Percentiles rank a stretch among this genome's conserved stretches.
phyloP scores from a whole-genome alignment of 805 yeast genomes.

The Komagataella pastoris region DNA sequence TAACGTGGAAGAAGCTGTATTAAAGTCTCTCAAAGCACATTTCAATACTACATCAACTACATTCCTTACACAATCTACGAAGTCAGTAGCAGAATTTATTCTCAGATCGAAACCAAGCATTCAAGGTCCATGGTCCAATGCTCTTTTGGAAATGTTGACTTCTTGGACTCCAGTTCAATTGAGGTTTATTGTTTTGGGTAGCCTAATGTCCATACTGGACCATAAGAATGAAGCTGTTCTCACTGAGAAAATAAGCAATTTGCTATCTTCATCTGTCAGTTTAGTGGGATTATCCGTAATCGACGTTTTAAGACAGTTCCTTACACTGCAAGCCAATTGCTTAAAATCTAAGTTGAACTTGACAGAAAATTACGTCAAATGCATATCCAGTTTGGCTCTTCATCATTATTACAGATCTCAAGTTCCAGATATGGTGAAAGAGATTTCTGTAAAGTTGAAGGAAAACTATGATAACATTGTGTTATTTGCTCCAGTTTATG shows the following conservation, averaged over 20 bases:
- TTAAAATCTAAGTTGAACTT: slow-evolving; percentile 8
- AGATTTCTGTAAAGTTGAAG: slow-evolving; percentile 35
- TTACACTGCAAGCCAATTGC: slow-evolving; percentile 28
- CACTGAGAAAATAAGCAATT: slow-evolving; percentile 21
- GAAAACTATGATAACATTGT: slow-evolving; percentile 9
- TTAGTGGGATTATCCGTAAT: slow-evolving; percentile 80
- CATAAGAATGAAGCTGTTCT: slow-evolving; percentile 1
- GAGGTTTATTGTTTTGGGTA: slow-evolving; percentile 48
- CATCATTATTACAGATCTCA: slow-evolving; percentile 85
- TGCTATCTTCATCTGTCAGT: slow-evolving; percentile 67
- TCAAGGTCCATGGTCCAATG: slow-evolving; percentile 29
- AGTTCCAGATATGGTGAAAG: slow-evolving; percentile 67
- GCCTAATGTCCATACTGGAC: slow-evolving; percentile 9
- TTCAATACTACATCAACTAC: slow-evolving; percentile 52
- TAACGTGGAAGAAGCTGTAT: slow-evolving; percentile 8
- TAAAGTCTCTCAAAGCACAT: slow-evolving; percentile 36
- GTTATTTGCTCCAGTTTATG: neutral
- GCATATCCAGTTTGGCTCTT: slow-evolving; percentile 57
- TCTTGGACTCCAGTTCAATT: slow-evolving; percentile 72
- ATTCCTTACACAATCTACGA: slow-evolving; percentile 46
- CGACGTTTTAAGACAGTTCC: slow-evolving; percentile 54
- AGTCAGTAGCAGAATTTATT: slow-evolving; percentile 33
- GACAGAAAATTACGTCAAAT: slow-evolving; percentile 32
- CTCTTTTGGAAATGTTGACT: slow-evolving; percentile 46
- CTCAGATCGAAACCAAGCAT: slow-evolving; percentile 14